Evolutionary conservation across 2,329 filamentous ascomycete species (phyloP).

Genomic region (Berkeleyomyces basicola): DNA sequence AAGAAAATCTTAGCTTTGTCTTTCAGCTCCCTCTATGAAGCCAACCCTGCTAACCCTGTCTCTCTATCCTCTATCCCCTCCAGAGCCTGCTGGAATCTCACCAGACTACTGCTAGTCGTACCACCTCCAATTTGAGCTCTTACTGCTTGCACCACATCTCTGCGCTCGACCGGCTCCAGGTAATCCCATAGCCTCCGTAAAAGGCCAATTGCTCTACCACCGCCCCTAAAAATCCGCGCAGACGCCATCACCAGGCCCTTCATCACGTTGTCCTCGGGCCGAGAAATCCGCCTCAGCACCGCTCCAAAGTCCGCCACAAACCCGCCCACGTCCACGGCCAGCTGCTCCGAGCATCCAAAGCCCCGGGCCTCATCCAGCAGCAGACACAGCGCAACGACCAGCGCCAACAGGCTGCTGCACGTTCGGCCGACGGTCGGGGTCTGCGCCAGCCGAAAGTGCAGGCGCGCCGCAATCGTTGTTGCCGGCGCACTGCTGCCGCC

Average conservation of each 20-base stretch:
- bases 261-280: slow-evolving; percentile 10
- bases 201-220: slow-evolving; percentile 8
- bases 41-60: too few relatives aligned
- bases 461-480: not conserved
- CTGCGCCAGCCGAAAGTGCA: slow-evolving; percentile 6
- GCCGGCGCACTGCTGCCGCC: not conserved
- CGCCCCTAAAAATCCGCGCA: slow-evolving; percentile 16
- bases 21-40: too few relatives aligned
- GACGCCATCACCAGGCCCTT: slow-evolving; percentile 17
- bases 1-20: too few relatives aligned
- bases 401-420: slow-evolving; percentile 11
- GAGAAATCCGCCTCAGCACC: slow-evolving; percentile 14
- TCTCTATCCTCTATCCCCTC: not conserved
- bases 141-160: not conserved
- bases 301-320: slow-evolving; percentile 17
- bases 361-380: slow-evolving; percentile 18
- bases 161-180: slow-evolving; percentile 13
- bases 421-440: not conserved
- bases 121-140: not conserved
- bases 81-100: not conserved
- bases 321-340: slow-evolving; percentile 17
- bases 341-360: slow-evolving; percentile 18
- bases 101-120: not conserved
- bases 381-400: slow-evolving; percentile 17
- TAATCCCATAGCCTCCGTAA: slow-evolving; percentile 16